A percentile compares a stretch with the other conserved stretches of the same genome.
These are phyloP conservation scores for Hanseniaspora guilliermondii DNA, from an alignment of 805 yeast species.

Conservation along the genomic window DNA sequence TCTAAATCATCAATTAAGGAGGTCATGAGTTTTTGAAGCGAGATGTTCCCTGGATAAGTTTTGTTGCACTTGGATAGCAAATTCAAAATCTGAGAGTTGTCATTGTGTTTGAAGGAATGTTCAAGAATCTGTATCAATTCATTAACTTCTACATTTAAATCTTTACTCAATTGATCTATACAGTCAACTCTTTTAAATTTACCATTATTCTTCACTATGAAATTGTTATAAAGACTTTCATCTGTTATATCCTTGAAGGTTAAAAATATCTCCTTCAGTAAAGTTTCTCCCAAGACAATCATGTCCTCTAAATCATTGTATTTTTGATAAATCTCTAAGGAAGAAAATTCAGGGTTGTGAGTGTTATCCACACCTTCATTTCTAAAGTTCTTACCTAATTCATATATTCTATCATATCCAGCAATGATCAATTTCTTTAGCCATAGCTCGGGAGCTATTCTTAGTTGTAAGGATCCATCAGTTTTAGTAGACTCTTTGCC, in stretches of 20 bases:
- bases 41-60: slow-evolving; percentile 31
- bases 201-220: slow-evolving; percentile 18
- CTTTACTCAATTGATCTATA: slow-evolving; percentile 22
- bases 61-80: slow-evolving; percentile 27
- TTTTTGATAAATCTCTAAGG: slow-evolving; percentile 77
- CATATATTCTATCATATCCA: slow-evolving; percentile 80
- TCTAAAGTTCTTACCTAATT: slow-evolving; percentile 73
- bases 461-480: slow-evolving; percentile 36
- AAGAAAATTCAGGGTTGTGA: slow-evolving; percentile 88
- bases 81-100: not conserved
- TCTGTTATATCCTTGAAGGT: slow-evolving; percentile 20
- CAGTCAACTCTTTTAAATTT: slow-evolving; percentile 26
- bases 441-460: slow-evolving; percentile 96
- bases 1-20: slow-evolving; percentile 44
- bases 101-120: slow-evolving; percentile 1
- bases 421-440: slow-evolving; percentile 67
- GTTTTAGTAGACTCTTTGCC: slow-evolving; percentile 23
- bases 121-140: not conserved
- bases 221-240: slow-evolving; percentile 12
- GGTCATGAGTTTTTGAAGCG: slow-evolving; percentile 46
- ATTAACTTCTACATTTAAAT: slow-evolving; percentile 24
- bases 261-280: slow-evolving; percentile 35
- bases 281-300: slow-evolving; percentile 47
- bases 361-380: slow-evolving; percentile 89
- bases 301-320: slow-evolving; percentile 55